Percentiles rank a stretch among this genome's conserved stretches.
These are phyloP conservation scores for Cyathus striatus DNA, from an alignment of 768 basidiomycete genomes.

Conservation along the genomic window DNA sequence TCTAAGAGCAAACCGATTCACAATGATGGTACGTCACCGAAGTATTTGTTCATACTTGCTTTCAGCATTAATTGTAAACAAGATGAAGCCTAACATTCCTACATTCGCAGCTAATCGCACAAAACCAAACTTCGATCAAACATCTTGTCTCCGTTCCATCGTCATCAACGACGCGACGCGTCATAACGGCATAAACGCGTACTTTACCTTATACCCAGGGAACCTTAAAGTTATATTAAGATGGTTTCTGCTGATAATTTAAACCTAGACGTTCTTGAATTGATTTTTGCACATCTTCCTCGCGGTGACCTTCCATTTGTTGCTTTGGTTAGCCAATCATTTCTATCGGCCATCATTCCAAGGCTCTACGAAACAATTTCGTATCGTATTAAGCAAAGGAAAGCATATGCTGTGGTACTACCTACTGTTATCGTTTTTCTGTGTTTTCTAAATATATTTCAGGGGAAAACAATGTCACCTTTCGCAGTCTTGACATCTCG, in stretches of 20 bases:
- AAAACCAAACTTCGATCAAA: no score
- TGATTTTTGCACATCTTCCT: constrained; percentile 54
- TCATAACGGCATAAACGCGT: no score
- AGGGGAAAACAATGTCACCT: constrained; percentile 45
- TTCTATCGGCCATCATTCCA: constrained; percentile 59
- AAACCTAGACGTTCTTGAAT: constrained; percentile 68
- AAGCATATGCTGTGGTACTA: constrained; percentile 41
- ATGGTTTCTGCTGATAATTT: constrained; percentile 69
- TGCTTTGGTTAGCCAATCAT: constrained; percentile 61
- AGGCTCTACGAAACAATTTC: constrained; percentile 53
- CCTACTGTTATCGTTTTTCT: not conserved
- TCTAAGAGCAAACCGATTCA: no score
- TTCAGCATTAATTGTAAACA: no score
- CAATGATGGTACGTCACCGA: no score
- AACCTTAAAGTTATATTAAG: no score
- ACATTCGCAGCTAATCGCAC: no score
- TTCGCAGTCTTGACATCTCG: constrained; percentile 55
- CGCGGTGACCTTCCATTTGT: constrained; percentile 54
- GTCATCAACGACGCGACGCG: no score
- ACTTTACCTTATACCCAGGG: no score
- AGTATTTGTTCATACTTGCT: no score
- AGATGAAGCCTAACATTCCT: no score
- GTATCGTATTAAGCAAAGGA: constrained; percentile 52
- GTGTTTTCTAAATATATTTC: constrained; percentile 2
- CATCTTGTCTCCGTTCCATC: no score